These are phyloP conservation scores for Cladosporium halotolerans DNA, from an alignment of 2,329 filamentous ascomycete species.

Conservation along the genomic window DNA sequence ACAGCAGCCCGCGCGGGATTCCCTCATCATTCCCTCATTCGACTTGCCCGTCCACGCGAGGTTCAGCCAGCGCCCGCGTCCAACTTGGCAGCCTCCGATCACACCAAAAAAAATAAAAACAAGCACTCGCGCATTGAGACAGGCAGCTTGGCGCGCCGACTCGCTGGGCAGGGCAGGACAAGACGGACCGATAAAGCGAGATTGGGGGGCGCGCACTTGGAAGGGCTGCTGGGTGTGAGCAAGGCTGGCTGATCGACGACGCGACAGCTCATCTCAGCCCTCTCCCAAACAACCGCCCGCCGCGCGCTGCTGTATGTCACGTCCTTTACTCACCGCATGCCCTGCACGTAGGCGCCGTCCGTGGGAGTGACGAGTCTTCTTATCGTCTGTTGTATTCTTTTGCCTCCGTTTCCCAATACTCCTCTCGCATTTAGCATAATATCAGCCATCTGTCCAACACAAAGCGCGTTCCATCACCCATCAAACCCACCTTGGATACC, in stretches of 20 bases:
- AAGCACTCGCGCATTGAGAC: not conserved
- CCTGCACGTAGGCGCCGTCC: not conserved
- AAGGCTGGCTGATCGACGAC: not conserved
- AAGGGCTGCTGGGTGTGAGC: too few relatives aligned
- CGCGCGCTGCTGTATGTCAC: slow-evolving; percentile 6
- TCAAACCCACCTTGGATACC: not conserved
- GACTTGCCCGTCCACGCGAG: not conserved
- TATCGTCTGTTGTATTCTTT: too few relatives aligned
- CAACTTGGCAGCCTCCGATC: not conserved
- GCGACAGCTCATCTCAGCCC: not conserved
- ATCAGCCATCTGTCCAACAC: too few relatives aligned
- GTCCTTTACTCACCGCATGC: slow-evolving; percentile 10
- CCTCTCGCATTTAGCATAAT: too few relatives aligned
- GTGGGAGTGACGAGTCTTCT: too few relatives aligned
- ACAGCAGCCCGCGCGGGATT: not conserved
- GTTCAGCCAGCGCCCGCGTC: not conserved
- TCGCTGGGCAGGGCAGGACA: not conserved
- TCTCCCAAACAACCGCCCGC: not conserved
- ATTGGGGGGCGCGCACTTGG: not conserved
- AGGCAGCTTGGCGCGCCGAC: not conserved
- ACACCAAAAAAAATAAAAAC: not conserved
- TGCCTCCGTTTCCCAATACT: too few relatives aligned
- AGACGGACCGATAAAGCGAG: not conserved
- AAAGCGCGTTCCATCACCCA: too few relatives aligned
- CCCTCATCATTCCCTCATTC: too few relatives aligned